phyloP scores from a whole-genome alignment of 2,329 filamentous ascomycete genomes.

The Dactylellina haptotyla region DNA sequence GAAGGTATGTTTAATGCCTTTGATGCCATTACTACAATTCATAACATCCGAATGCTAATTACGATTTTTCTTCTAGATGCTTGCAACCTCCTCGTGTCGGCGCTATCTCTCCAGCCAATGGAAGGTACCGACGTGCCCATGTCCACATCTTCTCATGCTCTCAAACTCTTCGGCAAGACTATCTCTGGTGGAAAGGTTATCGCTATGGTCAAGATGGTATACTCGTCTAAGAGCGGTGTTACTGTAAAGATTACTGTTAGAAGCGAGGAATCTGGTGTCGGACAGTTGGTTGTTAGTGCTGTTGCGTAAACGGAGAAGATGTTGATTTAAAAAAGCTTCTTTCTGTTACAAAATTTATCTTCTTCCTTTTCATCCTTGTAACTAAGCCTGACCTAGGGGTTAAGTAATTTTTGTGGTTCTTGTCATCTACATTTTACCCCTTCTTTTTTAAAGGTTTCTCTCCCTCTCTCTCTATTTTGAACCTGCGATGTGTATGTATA shows the following conservation, averaged over 20 bases:
- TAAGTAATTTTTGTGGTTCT: too few relatives aligned
- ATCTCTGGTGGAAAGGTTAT: constrained; percentile 89
- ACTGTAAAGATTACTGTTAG: constrained; percentile 94
- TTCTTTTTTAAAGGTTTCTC: not conserved
- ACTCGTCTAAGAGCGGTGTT: constrained; percentile 88
- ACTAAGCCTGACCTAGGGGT: not conserved
- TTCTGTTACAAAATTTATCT: not conserved
- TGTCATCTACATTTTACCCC: too few relatives aligned
- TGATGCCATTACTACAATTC: not conserved
- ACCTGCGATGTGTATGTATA: not conserved
- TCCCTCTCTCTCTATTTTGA: not conserved
- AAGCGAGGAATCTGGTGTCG: constrained; percentile 91
- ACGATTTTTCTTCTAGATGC: constrained; percentile 72
- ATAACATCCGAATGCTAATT: constrained; percentile 46
- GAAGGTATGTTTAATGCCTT: constrained; percentile 71
- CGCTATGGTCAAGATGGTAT: constrained; percentile 89
- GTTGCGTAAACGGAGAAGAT: constrained; percentile 20
- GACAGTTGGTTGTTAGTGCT: constrained; percentile 77
- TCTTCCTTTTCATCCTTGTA: constrained; percentile 17
- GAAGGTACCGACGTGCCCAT: constrained; percentile 93
- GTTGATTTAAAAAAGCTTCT: constrained; percentile 7
- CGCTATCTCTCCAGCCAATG: constrained; percentile 88
- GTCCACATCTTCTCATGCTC: constrained; percentile 87
- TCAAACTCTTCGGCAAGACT: constrained; percentile 96
- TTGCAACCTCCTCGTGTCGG: constrained; percentile 86